Base-by-base conservation (phyloP, 2,329 filamentous ascomycete species). In the Ilyonectria destructans region DNA sequence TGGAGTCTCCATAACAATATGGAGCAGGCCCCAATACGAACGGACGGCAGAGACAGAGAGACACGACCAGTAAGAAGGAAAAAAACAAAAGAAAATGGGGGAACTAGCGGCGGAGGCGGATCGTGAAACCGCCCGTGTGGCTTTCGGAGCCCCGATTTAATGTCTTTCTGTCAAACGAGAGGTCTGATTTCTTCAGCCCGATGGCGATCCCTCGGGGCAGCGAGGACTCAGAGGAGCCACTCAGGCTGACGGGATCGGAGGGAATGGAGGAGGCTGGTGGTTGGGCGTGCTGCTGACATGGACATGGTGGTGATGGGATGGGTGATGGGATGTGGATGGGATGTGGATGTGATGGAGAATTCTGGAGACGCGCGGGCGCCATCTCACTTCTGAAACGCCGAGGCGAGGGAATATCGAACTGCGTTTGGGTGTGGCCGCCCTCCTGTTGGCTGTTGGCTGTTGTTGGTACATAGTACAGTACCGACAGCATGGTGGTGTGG, bases 311-410 rank as follows among this genome's bases (percentile, higher is more conserved):
- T 29, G 43, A 51, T 45, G 45, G 52, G 19, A 40, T 49, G 17
- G n/a, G n/a, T n/a, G n/a, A n/a, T n/a, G n/a, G n/a, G n/a, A n/a
- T n/a, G n/a, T n/a, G n/a, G 43, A 51, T 45, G 45, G 52, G 19
- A 40, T 49, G 17, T 29, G 35, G 45, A 45, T 49, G 67, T 23
- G 37, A 43, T n/a, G 31, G 23, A 55, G 23, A 21, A 29, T 26
- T 48, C 13, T 63, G 40, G 48, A 46, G 58, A 51, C 46, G 60
- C 56, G 49, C 55, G 70, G 72, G 56, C 71, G 67, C 72, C 59
- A 73, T 73, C 71, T 69, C 48, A 56, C 37, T 73, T 64, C 71
- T 75, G 74, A 76, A 76, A 76, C 74, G 67, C 71, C 68, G 72
- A 65, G 61, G 60, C 43, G 48, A 60, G 59, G 40, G 58, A 54